Percentiles rank a stretch among this genome's conserved stretches.
These are phyloP conservation scores for Dimargaris xerosporica DNA, from an alignment of 192 early-diverging fungal species.

Conservation along the genomic window DNA sequence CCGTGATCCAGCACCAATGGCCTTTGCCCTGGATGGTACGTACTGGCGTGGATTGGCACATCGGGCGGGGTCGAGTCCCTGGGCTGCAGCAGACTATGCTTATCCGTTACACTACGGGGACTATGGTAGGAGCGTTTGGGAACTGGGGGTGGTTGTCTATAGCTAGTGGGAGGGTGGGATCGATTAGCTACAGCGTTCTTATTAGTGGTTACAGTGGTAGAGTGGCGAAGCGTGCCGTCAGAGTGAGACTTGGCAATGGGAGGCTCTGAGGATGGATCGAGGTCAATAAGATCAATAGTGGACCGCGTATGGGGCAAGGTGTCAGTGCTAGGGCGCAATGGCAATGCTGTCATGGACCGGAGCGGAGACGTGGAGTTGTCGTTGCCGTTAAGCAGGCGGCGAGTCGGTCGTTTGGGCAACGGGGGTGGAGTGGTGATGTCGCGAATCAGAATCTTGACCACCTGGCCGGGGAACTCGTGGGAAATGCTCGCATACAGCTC, in stretches of 20 bases:
- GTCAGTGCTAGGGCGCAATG: background rate
- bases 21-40: background rate
- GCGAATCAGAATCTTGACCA: slow-evolving; percentile 78
- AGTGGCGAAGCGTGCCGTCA: no score
- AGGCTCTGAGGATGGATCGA: background rate
- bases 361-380: background rate
- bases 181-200: no score
- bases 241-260: no score
- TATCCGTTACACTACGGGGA: no score
- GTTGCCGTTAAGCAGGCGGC: background rate
- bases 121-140: background rate
- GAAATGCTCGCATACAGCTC: slow-evolving; percentile 65
- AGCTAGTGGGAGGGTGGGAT: background rate
- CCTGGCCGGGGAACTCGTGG: slow-evolving; percentile 37
- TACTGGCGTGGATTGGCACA: background rate
- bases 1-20: background rate
- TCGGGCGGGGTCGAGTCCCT: background rate
- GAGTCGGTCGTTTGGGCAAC: background rate
- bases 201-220: no score
- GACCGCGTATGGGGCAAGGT: background rate
- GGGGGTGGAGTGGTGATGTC: slow-evolving; percentile 26
- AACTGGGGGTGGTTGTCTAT: background rate
- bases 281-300: background rate
- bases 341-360: background rate
- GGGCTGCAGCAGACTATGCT: no score